Percentiles rank a stretch among this genome's conserved stretches.
Conservation (phyloP, 805 yeast genomes). For the Candida nitratophila region DNA sequence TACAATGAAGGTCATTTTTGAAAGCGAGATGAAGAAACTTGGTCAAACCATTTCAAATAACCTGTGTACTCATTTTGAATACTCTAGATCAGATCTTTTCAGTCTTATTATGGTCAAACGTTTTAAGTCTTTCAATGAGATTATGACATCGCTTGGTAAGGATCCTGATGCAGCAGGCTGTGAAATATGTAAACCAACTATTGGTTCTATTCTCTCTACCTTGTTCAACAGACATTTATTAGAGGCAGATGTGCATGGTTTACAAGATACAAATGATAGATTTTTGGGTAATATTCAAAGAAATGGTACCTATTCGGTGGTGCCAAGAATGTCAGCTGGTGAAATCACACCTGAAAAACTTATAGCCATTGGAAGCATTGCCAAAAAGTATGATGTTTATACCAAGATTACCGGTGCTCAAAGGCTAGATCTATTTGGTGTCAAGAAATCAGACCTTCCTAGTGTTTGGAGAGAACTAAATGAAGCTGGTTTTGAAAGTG, state of each 20-base stretch:
- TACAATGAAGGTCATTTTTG: slow-evolving; percentile 28
- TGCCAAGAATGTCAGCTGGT: slow-evolving; percentile 32
- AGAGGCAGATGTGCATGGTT: slow-evolving; percentile 25
- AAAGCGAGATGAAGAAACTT: slow-evolving; percentile 27
- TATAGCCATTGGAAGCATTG: slow-evolving; percentile 26
- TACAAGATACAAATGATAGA: slow-evolving; percentile 31
- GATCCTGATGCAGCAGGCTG: slow-evolving; percentile 26
- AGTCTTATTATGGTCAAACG: slow-evolving; percentile 27
- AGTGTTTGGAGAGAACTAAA: slow-evolving; percentile 26
- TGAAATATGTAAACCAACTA: slow-evolving; percentile 30
- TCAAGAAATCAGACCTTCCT: slow-evolving; percentile 25
- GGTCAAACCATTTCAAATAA: slow-evolving; percentile 26
- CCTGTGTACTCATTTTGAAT: slow-evolving; percentile 27
- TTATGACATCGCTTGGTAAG: slow-evolving; percentile 22
- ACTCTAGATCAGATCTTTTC: slow-evolving; percentile 29
- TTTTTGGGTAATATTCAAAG: slow-evolving; percentile 31
- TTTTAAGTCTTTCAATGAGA: slow-evolving; percentile 21
- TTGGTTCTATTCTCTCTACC: slow-evolving; percentile 29
- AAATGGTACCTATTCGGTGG: slow-evolving; percentile 31
- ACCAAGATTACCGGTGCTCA: slow-evolving; percentile 32
- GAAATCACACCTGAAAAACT: slow-evolving; percentile 32
- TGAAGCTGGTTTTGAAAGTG: slow-evolving; percentile 28
- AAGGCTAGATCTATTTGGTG: slow-evolving; percentile 29
- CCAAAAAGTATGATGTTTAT: slow-evolving; percentile 25
- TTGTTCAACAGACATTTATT: slow-evolving; percentile 26